A percentile compares a stretch with the other conserved stretches of the same genome.
Evolutionary conservation across 2,329 filamentous ascomycete species (phyloP).

Genomic region (Arthrobotrys megalospora): DNA sequence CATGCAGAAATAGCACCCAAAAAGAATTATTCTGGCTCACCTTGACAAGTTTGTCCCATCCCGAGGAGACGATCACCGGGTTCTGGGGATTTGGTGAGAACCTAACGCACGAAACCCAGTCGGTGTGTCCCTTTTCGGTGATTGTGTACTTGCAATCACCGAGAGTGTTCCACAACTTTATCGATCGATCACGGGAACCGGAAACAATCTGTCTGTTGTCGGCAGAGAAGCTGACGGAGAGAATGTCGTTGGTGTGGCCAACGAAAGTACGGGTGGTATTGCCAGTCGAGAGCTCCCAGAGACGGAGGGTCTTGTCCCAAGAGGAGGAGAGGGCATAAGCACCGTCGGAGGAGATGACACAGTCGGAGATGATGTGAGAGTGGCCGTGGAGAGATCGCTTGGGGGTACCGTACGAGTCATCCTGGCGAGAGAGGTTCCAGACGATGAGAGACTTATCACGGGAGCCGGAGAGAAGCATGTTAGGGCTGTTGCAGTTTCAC

Average conservation of each 20-base stretch:
- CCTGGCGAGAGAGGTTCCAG: constrained; percentile 98
- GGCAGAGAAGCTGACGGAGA: constrained; percentile 62
- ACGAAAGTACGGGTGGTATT: constrained; percentile 80
- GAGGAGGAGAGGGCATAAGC: constrained; percentile 67
- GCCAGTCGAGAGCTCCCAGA: constrained; percentile 69
- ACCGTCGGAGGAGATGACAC: constrained; percentile 74
- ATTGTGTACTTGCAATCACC: constrained; percentile 99
- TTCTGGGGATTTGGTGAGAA: constrained; percentile 99
- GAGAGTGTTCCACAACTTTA: constrained; percentile 79
- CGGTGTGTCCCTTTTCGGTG: constrained; percentile 99
- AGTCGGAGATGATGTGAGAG: constrained; percentile 99
- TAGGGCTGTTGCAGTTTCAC: constrained; percentile 75
- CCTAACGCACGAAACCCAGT: constrained; percentile 99
- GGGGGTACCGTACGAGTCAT: constrained; percentile 97
- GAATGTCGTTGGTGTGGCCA: constrained; percentile 60
- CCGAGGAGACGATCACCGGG: constrained; percentile 97
- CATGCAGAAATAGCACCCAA: not conserved
- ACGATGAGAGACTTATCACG: constrained; percentile 99
- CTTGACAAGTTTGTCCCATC: constrained; percentile 99
- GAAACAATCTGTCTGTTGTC: constrained; percentile 63
- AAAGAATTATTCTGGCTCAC: constrained; percentile 70
- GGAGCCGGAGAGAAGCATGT: constrained; percentile 98
- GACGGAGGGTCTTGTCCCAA: constrained; percentile 59
- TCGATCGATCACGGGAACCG: constrained; percentile 62
- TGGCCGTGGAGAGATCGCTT: constrained; percentile 99